Base-by-base conservation (phyloP, 306 rosid genomes). In the Pueraria montana region DNA sequence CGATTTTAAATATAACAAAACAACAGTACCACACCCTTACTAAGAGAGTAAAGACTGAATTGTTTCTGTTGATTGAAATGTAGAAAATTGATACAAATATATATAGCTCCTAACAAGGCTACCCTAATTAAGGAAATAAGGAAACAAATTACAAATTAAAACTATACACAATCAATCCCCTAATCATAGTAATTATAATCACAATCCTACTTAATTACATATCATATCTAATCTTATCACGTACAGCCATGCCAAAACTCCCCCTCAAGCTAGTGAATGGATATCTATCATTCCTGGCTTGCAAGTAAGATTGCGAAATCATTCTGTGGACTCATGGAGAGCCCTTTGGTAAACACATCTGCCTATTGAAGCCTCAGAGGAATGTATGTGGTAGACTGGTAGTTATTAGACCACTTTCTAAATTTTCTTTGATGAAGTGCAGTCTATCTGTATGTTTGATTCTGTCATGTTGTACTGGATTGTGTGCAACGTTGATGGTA, bases 1-100 rank as follows among this genome's bases (percentile, higher is more conserved):
- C 61, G 49, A 69, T 73, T 58, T 20, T 21, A 24, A 49, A 46
- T 77, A 45, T 74, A 20, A 53, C 21, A 75, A 82, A 75, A 52
- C 76, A 20, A 58, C 32, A 26, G 62, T 10, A 21, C 5, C 63
- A 48, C 63, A 21, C 67, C 62, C 46, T 70, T 62, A 55, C 12
- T 30, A 59, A 11, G 14, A 24, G 8, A 61, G 20, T 61, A 61
- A 59, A 61, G 38, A 26, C 18, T 58, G 65, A 56, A 8, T 6
- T 21, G 6, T 56, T 56, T 24, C 17, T 59, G 4, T 59, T 4
- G 34, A 58, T 58, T 58, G 66, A 61, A 61, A 61, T 26, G 67
- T 5, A 12, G n/a, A 62, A 62, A 27, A 5, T 62, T 30, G 11
- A 62, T 62, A 62, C 42, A 62, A 62, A 30, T 62, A 27, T 62